Base-by-base conservation (phyloP, 1,284 basidiomycete species). In the Grifola frondosa region DNA sequence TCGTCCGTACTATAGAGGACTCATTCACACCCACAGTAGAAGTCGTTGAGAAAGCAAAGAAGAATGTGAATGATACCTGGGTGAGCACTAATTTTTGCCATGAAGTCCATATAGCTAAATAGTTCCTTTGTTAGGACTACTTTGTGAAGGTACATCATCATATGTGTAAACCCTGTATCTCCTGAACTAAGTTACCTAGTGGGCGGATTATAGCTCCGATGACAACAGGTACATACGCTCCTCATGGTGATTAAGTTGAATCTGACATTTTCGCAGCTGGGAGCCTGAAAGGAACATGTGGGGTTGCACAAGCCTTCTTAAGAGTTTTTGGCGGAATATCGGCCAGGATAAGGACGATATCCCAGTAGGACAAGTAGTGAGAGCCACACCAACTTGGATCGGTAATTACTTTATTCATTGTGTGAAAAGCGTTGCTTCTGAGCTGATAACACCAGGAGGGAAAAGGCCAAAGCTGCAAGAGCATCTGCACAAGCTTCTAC, bases 271-370 rank as follows among this genome's bases (percentile, higher is more conserved):
- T 30, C 24, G 23, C 45, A 87, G 84, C 48, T 86, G 84, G 84
- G 84, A 86, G 44, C 84, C 84, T 6, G 60, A 69, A 37, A 62
- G 61, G 12, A 83, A 86, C 52, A 67, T 84, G 4, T 52, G 59
- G 32, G 65, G 69, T 13, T 86, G 84, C 53, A 58, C 70, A 5
- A 70, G 77, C 17, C 67, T 87, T 4, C 60, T 85, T 22, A 47
- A 58, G 17, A 77, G 77, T 45, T 87, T 87, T 57, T 87, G 84
- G 84, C 57, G 62, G 5, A 66, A 82, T 42, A 53, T 86, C n/a
- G 81, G 81, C 1, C 57, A 60, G 20, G 80, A 84, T 49, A 52
- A 81, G 41, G 41, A 69, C 0, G 79, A 83, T 54, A 82, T 80
- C 57, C 36, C 52, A 7, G 46, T 68, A 26, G 79, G 77, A 10